Base-by-base conservation (phyloP, 2,329 filamentous ascomycete species). In the Fusarium gaditjirri region DNA sequence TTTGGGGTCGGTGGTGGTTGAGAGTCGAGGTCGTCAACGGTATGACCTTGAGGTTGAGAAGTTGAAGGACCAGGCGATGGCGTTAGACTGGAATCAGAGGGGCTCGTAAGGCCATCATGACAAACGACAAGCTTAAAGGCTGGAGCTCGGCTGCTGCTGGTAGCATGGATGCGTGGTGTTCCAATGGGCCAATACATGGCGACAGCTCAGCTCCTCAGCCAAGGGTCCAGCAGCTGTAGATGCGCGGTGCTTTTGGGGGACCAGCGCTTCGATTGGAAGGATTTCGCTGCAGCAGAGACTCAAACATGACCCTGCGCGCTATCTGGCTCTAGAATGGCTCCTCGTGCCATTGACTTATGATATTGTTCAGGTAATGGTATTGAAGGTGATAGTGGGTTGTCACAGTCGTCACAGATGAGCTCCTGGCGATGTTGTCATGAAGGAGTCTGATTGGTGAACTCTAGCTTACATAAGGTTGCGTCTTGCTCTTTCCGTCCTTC, bases 101-200 rank as follows among this genome's bases (percentile, higher is more conserved):
- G 71, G 76, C 80, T 77, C 73, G 76, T 69, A 25, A 89, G 84
- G 80, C 91, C 91, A 84, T 93, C 88, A 74, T 91, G 87, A 58
- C 87, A 88, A 68, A 89, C 82, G 70, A 87, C 83, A 63, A 86
- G 80, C 69, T 84, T 86, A 73, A 86, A 81, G 61, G 83, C 81
- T 61, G 85, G 82, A 74, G 86, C 82, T 80, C 87, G 86, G 78
- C 88, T 89, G 83, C 90, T 93, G 84, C 87, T 93, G 76, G 92
- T 92, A 79, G 93, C 91, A 85, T 94, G 95, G 81, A 95, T 91
- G 81, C 91, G 91, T 79, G 94, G 93, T 80, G 93, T 93, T 82
- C 93, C 93, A 82, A 94, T 89, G 79, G 94, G 94, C 94, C 94
- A 97, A 88, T 97, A 97, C 94, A 96, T 97, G 86, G 84, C 86